Evolutionary conservation across 352 stramenopile species (phyloP).

Genomic region (Globisporangium ultimum): DNA sequence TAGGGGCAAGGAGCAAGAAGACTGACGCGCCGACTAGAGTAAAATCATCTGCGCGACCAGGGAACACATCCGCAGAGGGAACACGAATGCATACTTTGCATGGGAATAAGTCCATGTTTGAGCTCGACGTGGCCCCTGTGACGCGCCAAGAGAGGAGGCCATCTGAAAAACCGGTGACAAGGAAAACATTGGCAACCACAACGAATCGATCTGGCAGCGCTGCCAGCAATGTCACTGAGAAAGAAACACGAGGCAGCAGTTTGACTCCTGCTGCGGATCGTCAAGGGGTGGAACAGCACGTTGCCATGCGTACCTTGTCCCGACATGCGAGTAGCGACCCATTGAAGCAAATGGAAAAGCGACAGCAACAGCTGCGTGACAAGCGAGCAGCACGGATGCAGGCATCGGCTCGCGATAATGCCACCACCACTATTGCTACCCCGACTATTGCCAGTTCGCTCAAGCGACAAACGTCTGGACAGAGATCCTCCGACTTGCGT

Average conservation of each 20-base stretch:
- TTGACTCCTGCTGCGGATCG: too few relatives aligned
- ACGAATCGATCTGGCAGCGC: too few relatives aligned
- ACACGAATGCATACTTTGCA: background rate
- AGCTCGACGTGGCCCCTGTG: background rate
- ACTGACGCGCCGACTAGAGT: too few relatives aligned
- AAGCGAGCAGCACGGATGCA: constrained; percentile 13
- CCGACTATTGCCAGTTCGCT: background rate
- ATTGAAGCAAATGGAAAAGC: constrained; percentile 32
- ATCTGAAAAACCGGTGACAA: background rate
- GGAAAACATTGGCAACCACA: background rate
- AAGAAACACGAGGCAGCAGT: too few relatives aligned
- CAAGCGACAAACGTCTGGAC: constrained; percentile 1
- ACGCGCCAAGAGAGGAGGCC: background rate
- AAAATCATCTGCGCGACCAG: background rate
- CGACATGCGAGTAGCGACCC: background rate
- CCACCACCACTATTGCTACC: too few relatives aligned
- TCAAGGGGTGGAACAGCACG: background rate
- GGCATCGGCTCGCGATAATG: too few relatives aligned
- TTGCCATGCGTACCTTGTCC: too few relatives aligned
- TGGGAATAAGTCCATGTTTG: background rate
- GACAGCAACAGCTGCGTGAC: constrained; percentile 28
- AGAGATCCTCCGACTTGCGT: too few relatives aligned
- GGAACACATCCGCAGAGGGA: background rate
- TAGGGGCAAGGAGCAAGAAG: background rate
- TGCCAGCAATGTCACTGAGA: too few relatives aligned